Base-by-base conservation (phyloP, 2,329 filamentous ascomycete species). In the Gaeumannomyces tritici region DNA sequence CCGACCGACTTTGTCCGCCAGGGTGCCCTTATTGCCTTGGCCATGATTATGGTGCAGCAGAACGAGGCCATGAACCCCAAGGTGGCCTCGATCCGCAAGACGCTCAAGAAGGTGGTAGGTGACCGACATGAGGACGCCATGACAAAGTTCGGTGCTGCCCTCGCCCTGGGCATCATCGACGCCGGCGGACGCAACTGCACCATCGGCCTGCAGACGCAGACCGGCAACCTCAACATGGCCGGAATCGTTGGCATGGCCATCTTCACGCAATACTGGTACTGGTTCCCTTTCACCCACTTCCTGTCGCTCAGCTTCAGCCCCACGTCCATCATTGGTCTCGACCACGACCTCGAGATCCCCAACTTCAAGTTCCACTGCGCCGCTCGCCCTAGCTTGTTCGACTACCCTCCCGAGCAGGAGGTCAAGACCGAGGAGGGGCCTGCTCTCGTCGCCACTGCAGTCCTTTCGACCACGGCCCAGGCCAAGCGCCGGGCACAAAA, bases 241-340 rank as follows among this genome's bases (percentile, higher is more conserved):
- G 96, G 91, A 65, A 96, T 99, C 67, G 93, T 99, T 24, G 96
- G 95, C 68, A 96, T 96, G 87, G 93, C 92, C 31, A 90, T 99
- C 62, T 99, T 99, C 77, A 96, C 93, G 11, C 95, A 99, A 74
- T 99, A 99, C 80, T 99, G 95, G 95, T 99, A 99, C 80, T 99
- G 95, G 95, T 99, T 99, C 85, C 95, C 95, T 64, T 89, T 98
- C 70, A 96, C 95, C 33, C 95, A 99, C 77, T 99, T 99, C 85
- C 76, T 99, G 63, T 96, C 93, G 0, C 82, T 99, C 65, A 93
- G 91, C 70, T 98, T 99, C 77, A 92, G 91, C n/a, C 95, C 95
- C 1, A 99, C 96, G 1, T 90, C 95, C 1, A 90, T 99, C 71
- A 97, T 98, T 69, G 93, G 90, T 64, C 86, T 99, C 29, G 93